A percentile compares a stretch with the other conserved stretches of the same genome.
Conservation (phyloP, 202 grass and related monocot genomes). For the Dendrocalamus latiflorus region DNA sequence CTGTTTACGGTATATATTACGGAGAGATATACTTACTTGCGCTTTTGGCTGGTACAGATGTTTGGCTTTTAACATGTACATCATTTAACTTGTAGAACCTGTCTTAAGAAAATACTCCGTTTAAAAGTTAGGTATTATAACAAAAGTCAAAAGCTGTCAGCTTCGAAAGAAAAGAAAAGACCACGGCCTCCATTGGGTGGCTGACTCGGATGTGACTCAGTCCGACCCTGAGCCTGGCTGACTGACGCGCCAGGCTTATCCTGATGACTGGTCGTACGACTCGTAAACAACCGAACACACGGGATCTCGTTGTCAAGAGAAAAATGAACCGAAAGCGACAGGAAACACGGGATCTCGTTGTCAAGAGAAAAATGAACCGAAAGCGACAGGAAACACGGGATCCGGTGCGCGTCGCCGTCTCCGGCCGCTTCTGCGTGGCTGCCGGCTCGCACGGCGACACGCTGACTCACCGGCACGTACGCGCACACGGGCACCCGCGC, state of each 20-base stretch:
- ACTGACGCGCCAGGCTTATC: not conserved
- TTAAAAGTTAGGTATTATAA: too few relatives aligned
- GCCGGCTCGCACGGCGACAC: not conserved
- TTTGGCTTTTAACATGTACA: too few relatives aligned
- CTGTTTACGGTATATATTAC: too few relatives aligned
- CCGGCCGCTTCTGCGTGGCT: not conserved
- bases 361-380: not conserved
- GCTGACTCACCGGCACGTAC: not conserved
- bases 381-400: not conserved
- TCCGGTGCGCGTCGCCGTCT: not conserved
- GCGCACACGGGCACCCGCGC: not conserved
- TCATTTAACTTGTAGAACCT: too few relatives aligned
- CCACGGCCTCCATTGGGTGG: not conserved
- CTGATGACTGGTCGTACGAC: not conserved
- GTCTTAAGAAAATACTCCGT: too few relatives aligned
- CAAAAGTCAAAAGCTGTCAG: too few relatives aligned
- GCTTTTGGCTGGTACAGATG: too few relatives aligned
- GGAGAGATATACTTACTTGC: too few relatives aligned
- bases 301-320: not conserved
- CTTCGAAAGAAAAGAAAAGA: too few relatives aligned
- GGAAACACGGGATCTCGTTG: not conserved
- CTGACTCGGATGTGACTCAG: not conserved
- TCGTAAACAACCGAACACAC: not conserved
- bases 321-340: not conserved
- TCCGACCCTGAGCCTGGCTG: not conserved